Conservation (phyloP, 306 rosid genomes). For the Rosa persica region DNA sequence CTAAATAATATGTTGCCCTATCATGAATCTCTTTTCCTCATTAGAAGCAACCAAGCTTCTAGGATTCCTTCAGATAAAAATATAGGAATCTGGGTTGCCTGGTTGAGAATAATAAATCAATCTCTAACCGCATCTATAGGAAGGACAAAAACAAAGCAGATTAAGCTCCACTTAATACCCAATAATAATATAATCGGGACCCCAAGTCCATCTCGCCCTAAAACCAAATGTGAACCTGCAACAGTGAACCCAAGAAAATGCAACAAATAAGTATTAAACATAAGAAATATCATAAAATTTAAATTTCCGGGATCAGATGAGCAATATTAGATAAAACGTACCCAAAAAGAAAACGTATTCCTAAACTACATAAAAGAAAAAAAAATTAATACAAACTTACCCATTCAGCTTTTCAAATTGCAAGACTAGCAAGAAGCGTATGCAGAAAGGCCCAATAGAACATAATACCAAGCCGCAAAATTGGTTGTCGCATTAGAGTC, state of each 20-base stretch:
- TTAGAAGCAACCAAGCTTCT: constrained; percentile 48
- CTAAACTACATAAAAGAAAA: neutral
- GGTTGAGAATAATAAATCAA: constrained; percentile 41
- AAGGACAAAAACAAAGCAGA: constrained; percentile 8
- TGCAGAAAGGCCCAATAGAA: constrained; percentile 87
- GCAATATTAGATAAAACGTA: neutral
- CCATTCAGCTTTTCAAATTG: constrained; percentile 52
- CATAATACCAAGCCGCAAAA: constrained; percentile 79
- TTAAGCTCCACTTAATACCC: constrained; percentile 4
- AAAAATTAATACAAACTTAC: constrained; percentile 19
- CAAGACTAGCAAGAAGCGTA: constrained; percentile 73
- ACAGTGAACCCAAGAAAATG: constrained; percentile 1
- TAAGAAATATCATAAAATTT: neutral
- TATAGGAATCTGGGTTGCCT: constrained; percentile 35
- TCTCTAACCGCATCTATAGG: constrained; percentile 19
- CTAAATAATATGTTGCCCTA: constrained; percentile 22
- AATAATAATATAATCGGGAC: neutral
- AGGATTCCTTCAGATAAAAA: constrained; percentile 38
- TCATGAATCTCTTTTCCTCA: constrained; percentile 25
- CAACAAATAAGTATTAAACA: neutral
- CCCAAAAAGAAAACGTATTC: neutral
- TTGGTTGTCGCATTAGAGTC: constrained; percentile 86
- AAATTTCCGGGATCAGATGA: neutral
- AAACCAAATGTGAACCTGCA: constrained; percentile 34
- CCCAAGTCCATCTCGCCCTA: constrained; percentile 12